Evolutionary conservation across 2,329 filamentous ascomycete genomes (phyloP), one percentile per base, ranked within the genome.

Genomic region (Stromatinia cepivora): DNA sequence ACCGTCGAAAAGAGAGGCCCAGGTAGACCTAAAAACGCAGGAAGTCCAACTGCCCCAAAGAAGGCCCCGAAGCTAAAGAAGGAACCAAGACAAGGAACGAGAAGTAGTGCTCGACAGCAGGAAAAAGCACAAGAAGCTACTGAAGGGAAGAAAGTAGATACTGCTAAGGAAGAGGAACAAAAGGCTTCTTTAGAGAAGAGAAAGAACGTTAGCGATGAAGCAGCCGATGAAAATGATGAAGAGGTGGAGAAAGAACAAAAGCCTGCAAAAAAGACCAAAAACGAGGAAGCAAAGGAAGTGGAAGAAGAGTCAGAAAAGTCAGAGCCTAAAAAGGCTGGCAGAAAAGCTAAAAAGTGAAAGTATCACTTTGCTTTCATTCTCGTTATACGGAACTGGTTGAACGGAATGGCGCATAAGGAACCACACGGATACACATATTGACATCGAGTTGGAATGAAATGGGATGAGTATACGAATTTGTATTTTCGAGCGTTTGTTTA

Each of bases 61-160:
- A 58, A 67, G 39, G 13, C 45, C 4, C 28, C 7, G 25, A 72
- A 72, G 34, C 42, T 46, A 25, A 70, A 70, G 67, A 73, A 71
- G 36, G 73, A 71, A 42, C 70, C 69, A 46, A 70, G 50, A 42
- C 64, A 62, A 69, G 74, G 72, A 42, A 70, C 71, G 69, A 70
- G 71, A 62, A 75, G 45, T 42, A 72, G 70, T 67, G 69, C 62
- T 45, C 70, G 71, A 64, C 65, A 71, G 62, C 56, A 59, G n/a
- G 68, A 69, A 28, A 69, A 70, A 48, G 25, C 17, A 66, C 67
- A 65, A 76, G 52, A 56, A 17, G 3, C 15, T 22, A 13, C 74
- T n/a, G 75, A 76, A 36, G 53, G 22, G 70, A 76, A 72, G 31
- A 72, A 73, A 48, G 72, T 72, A 45, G 66, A 65, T 2, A 70